Evolutionary conservation across 495 filamentous ascomycete species (phyloP), one percentile per base, ranked within the genome.

Genomic region (Xeromyces bisporus): DNA sequence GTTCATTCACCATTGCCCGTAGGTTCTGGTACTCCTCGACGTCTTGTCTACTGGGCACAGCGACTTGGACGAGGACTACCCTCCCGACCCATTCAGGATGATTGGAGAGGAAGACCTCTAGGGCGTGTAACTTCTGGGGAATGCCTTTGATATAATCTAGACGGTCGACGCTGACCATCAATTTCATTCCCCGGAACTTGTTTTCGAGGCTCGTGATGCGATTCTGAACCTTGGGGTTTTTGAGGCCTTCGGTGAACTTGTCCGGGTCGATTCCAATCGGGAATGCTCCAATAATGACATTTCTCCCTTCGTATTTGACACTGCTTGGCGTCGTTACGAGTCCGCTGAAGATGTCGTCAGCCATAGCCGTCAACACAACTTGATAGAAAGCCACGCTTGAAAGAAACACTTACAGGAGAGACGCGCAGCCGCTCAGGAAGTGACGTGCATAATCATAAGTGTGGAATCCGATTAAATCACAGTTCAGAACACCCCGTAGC

Each of bases 141-240:
- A 91, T 77, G 29, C 83, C 82, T 44, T 91, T 91, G 67, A 89
- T 86, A 49, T 91, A 89, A 48, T 91, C 82, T 23, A 91, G 64
- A 21, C 82, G 71, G 45, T 91, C 82, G 15, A 91, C 82, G 26
- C 82, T 81, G n/a, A 91, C 80, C 37, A 91, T 85, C 24, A 91
- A 58, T 56, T 85, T 89, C 24, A 81, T 76, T 32, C 83, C 82
- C 36, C 81, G 69, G 43, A 89, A 91, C 47, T 86, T 85, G 36
- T 71, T 73, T 43, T 77, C 68, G 3, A 91, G 60, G 2, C 69
- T 62, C 0, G 71, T 67, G 32, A 91, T 86, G 26, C 82, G 77
- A 37, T 78, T 71, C 43, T 80, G 70, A 1, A 91, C 77, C 30
- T 66, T 72, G 6, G 67, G 64, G 40, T 76, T 77, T 51, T 79